Conservation (phyloP, 345 rosid genomes). For the Triadica sebifera region DNA sequence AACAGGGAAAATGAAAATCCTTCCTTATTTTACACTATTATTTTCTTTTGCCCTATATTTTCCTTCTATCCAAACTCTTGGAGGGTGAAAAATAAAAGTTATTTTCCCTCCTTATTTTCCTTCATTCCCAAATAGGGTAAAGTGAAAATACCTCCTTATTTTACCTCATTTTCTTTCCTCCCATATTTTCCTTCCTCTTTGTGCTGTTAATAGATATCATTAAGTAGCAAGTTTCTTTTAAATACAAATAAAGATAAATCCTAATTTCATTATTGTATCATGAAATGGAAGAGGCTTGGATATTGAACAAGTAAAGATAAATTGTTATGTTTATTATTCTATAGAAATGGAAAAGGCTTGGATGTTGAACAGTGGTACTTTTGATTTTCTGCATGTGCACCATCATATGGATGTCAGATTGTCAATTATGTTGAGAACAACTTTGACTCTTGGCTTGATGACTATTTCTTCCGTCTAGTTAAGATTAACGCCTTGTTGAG, state of each 20-base stretch:
- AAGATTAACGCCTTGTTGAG: neutral
- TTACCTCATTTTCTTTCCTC: no score
- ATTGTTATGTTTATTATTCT: neutral
- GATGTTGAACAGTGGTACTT: neutral
- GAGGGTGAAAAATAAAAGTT: no score
- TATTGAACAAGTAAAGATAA: slow-evolving; percentile 3
- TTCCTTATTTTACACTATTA: no score
- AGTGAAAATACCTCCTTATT: no score
- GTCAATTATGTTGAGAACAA: neutral
- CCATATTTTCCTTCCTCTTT: no score
- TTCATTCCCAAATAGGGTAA: no score
- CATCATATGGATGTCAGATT: neutral
- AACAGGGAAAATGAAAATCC: no score
- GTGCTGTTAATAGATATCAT: neutral
- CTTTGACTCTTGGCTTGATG: neutral
- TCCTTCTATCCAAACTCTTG: no score
- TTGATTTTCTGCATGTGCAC: neutral
- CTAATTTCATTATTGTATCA: no score
- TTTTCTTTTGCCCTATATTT: no score
- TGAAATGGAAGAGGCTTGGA: no score
- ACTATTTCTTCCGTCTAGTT: neutral
- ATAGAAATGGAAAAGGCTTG: neutral
- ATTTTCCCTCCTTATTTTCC: no score
- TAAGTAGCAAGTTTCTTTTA: neutral
- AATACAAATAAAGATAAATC: neutral